These are phyloP conservation scores for Penicillium vulpinum DNA, from an alignment of 2,329 filamentous ascomycete genomes.

Conservation along the genomic window DNA sequence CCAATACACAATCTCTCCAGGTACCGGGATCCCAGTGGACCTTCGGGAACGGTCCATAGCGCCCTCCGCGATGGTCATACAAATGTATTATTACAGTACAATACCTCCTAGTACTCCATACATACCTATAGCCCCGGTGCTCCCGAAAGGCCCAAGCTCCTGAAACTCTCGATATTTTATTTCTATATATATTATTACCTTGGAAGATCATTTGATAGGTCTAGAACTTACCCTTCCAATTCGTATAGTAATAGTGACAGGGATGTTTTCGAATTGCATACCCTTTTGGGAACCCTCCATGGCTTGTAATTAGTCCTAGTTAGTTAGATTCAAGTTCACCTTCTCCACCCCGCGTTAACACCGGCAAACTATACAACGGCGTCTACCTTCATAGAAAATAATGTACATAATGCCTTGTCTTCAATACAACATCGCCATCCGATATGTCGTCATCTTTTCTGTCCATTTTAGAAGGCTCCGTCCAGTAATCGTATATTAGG, in stretches of 20 bases:
- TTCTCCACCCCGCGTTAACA: constrained; percentile 7
- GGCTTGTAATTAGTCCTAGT: background rate
- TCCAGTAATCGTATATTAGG: background rate
- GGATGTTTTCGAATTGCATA: background rate
- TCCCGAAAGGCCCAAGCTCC: constrained; percentile 13
- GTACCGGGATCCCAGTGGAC: constrained; percentile 21
- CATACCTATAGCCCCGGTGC: background rate
- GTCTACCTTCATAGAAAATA: background rate
- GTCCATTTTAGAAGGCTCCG: background rate
- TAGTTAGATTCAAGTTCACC: background rate
- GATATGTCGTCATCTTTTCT: background rate
- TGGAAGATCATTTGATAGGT: constrained; percentile 14
- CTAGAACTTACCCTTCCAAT: background rate
- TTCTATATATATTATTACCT: background rate
- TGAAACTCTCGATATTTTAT: background rate
- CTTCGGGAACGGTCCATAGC: constrained; percentile 17
- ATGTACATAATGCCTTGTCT: background rate
- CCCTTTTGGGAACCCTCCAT: background rate
- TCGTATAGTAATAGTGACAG: background rate
- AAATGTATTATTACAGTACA: background rate
- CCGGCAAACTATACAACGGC: constrained; percentile 3
- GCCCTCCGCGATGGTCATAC: constrained; percentile 18
- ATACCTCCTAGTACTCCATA: too few species aligned
- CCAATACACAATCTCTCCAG: constrained; percentile 16
- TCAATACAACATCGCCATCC: background rate